Base-by-base conservation (phyloP, 192 early-diverging fungal genomes). In the Coemansia sp. region DNA sequence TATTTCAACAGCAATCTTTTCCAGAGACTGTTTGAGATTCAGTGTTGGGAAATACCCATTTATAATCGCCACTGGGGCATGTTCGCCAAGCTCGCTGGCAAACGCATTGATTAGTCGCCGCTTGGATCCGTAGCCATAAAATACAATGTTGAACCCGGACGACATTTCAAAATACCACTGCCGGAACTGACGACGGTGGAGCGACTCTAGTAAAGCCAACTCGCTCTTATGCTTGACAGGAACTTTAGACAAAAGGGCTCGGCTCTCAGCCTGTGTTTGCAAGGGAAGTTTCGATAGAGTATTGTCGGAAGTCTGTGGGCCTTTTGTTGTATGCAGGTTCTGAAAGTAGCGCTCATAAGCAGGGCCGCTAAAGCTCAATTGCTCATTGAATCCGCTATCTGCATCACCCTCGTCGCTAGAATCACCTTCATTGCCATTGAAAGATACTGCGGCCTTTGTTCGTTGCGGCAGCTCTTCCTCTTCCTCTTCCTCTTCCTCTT, bases 61-160 rank as follows among this genome's bases (percentile, higher is more conserved):
- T 45, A 97, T 80, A 14, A 90, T 84, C 10, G 92, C 76, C 0
- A 90, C 74, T 0, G 88, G 89, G 14, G 71, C 79, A 35, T 87
- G 81, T 0, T 59, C 68, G 9, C 86, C 65, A 15, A 75, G 38
- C 5, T 79, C 58, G 0, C 66, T 68, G 4, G 85, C 88, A 78
- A 98, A 94, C 35, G 78, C 54, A 43, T 83, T 88, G 33, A 97
- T 63, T n/a, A 99, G 53, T 5, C 71, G 69, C 5, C 86, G 84
- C 66, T 99, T 99, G 9, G 94, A 96, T 0, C 96, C 96, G 63
- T 87, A 96, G 0, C 96, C 96, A 61, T 93, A 96, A 40, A 96
- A 88, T 1, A 94, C 57, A 6, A 99, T 72, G 57, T 90, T 96
- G 65, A 94, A 99, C 0, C 91, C 93, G 11, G 79, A 77, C 3